Base-by-base conservation (phyloP, 805 yeast genomes). In the Starmera caribaea region DNA sequence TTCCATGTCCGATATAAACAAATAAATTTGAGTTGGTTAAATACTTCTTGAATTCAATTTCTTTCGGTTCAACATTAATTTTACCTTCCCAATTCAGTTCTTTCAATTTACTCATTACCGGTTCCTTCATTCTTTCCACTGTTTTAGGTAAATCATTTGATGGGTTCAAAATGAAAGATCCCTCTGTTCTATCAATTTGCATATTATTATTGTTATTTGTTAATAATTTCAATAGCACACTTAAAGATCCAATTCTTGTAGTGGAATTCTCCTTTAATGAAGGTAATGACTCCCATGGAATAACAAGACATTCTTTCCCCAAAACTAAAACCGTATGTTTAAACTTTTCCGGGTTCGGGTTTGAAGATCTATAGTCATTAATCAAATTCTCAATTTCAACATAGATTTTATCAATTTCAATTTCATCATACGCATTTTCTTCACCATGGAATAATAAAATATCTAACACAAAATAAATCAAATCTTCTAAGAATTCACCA, bases 1-100 rank as follows among this genome's bases (percentile, higher is more conserved):
- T 92, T 0, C 97, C 97, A 60, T 92, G 99, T 0, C 99, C 99
- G 40, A 89, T 68, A 55, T 85, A 92, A 0, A 90, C 64, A 48
- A 81, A 82, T 8, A 84, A 46, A 31, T 73, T 67, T 1, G 71
- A 59, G 2, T 51, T 36, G 3, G 49, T 43, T 8, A 89, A 53
- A 14, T 68, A 66, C 0, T 58, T 38, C 1, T 68, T 44, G 30
- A 88, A 63, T 15, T 71, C 67, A 0, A 57, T 60, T 40, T 83
- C 92, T 0, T 63, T 46, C 0, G 96, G 96, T 35, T 62, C 64
- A 5, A 45, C 43, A 0, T 85, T 82, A 8, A 68, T 55, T 0
- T 72, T 34, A 0, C 94, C 81, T 0, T 50, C 42, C 74, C 90
- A 82, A 3, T 65, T 45, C 3, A 57, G 47, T 1, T 44, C 41